A percentile compares a stretch with the other conserved stretches of the same genome.
Evolutionary conservation across 108 stramenopile genomes (phyloP).

Genomic region (Pseudonitzschia multiseries): DNA sequence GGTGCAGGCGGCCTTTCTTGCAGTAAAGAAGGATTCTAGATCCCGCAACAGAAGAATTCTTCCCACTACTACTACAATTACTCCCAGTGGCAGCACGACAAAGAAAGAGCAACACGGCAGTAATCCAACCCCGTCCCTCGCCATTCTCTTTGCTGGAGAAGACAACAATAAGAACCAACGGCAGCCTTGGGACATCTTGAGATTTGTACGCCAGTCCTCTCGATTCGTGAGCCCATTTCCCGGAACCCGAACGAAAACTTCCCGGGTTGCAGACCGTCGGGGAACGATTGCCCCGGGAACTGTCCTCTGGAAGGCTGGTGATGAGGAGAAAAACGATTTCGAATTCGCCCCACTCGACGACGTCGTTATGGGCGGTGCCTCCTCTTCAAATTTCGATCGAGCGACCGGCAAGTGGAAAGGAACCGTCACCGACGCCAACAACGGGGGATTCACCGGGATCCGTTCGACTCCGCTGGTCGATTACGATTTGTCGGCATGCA

Average conservation of each 20-base stretch:
- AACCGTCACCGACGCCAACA: conserved; percentile 77
- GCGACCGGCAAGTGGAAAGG: conserved; percentile 75
- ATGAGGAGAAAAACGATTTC: conserved; percentile 37
- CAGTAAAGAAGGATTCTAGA: no score
- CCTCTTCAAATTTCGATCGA: conserved; percentile 59
- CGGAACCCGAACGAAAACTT: not conserved
- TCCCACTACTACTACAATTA: not conserved
- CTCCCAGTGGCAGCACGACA: not conserved
- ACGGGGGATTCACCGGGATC: conserved; percentile 84
- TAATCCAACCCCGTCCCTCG: not conserved
- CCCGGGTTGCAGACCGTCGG: not conserved
- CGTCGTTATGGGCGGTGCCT: conserved; percentile 86
- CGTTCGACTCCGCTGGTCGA: conserved; percentile 59
- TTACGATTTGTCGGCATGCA: conserved; percentile 62
- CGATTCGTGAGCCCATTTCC: conserved; percentile 51
- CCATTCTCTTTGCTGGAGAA: not conserved
- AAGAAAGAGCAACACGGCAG: not conserved
- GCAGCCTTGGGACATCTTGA: conserved; percentile 62
- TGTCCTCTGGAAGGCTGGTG: conserved; percentile 51
- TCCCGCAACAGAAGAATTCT: no score
- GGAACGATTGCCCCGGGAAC: conserved; percentile 36
- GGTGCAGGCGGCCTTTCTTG: no score
- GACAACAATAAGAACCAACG: not conserved
- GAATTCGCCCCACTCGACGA: conserved; percentile 72
- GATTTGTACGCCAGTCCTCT: conserved; percentile 74